Evolutionary conservation across 2,329 filamentous ascomycete species (phyloP).

Genomic region (Curvularia hawaiiensis): DNA sequence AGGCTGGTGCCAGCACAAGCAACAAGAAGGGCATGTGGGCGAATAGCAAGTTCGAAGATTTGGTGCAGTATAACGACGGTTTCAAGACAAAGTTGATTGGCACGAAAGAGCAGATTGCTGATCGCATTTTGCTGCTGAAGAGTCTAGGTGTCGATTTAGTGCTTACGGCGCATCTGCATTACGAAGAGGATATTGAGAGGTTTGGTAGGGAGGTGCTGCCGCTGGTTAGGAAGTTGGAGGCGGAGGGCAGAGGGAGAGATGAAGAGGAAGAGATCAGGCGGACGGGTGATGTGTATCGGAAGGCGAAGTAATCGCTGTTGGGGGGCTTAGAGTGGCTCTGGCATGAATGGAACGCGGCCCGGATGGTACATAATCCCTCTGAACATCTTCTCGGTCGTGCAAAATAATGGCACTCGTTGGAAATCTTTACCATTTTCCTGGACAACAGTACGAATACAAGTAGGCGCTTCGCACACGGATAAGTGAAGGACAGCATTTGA

Average conservation of each 20-base stretch:
- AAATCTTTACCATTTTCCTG: not conserved
- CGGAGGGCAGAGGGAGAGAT: constrained; percentile 55
- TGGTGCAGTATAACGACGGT: constrained; percentile 62
- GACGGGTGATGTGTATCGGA: constrained; percentile 55
- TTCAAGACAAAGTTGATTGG: constrained; percentile 62
- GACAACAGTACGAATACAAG: not conserved
- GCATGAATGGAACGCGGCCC: no score
- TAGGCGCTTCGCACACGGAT: not conserved
- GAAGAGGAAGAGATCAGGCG: constrained; percentile 53
- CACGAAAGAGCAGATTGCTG: constrained; percentile 58
- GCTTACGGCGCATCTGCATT: constrained; percentile 57
- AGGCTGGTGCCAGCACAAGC: constrained; percentile 54
- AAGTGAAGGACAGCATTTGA: not conserved
- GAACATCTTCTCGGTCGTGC: not conserved
- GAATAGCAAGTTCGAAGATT: constrained; percentile 57
- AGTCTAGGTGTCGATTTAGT: constrained; percentile 52
- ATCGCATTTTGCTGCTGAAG: constrained; percentile 57
- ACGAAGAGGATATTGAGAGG: constrained; percentile 58
- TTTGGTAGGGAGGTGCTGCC: constrained; percentile 56
- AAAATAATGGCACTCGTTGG: not conserved
- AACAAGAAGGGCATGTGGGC: constrained; percentile 62
- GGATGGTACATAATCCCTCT: not conserved
- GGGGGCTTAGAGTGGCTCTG: no score
- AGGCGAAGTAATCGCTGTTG: not conserved
- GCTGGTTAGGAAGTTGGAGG: constrained; percentile 56